Evolutionary conservation across 805 yeast species (phyloP), one percentile per base, ranked within the genome.

Genomic region (Metschnikowia koreensis): DNA sequence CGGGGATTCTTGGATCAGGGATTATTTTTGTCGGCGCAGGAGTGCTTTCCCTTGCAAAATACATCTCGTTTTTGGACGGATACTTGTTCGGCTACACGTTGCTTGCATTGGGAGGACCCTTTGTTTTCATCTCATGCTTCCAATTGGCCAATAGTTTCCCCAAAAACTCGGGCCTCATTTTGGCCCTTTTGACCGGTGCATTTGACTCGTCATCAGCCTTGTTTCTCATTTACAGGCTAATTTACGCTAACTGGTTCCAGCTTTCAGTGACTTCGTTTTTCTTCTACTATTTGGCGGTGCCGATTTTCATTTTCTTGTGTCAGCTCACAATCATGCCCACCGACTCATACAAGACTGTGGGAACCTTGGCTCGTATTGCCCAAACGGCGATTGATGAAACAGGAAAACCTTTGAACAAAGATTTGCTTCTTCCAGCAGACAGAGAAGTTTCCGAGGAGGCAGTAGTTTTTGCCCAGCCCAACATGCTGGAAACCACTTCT

Each of bases 171-270:
- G 97, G 97, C 0, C 77, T 88, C 43, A 76, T 91, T 17, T 70
- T 91, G 58, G 96, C 97, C 0, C 68, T 89, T 15, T 70, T 92
- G 46, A 89, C 97, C 0, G 97, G 97, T n/a, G 91, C 97, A 0
- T 91, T 92, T 64, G 97, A 93, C 67, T 79, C 96, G 0, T 88
- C 96, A 1, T 83, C 96, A n/a, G 97, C 96, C 0, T 77, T 92
- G 44, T 92, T 92, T 64, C 74, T 90, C 59, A 60, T 81, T 10
- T 93, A 91, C 71, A 74, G 96, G 60, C 54, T 90, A 15, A 61
- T 80, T 11, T 91, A 87, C 67, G 83, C 74, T 53, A 66, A 67
- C 48, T 53, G 74, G 46, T 48, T 64, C 13, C 55, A 68, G 34
- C 59, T 86, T 26, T 61, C 82, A 0, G 63, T 90, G 10, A 64